Evolutionary conservation across 352 stramenopile genomes (phyloP).

Genomic region (Phytopythium mirpurense): DNA sequence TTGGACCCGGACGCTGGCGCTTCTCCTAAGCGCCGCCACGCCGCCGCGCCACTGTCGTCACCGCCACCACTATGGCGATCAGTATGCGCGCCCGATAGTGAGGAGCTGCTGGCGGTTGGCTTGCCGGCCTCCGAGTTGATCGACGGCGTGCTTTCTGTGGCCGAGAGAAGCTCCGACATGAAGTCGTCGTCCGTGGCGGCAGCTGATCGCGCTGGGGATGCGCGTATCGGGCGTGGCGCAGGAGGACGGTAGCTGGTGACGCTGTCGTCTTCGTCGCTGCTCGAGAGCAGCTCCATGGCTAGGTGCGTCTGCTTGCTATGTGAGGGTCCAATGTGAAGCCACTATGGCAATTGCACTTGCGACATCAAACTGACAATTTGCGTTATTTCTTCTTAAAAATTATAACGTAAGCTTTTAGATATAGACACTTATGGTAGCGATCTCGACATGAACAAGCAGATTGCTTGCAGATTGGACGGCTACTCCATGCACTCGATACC

Average conservation of each 20-base stretch:
- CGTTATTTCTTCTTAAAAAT: too few species aligned
- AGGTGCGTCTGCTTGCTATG: too few species aligned
- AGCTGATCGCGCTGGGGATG: background rate
- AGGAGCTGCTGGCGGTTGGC: background rate
- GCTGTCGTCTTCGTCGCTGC: conserved; percentile 46
- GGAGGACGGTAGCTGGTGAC: background rate
- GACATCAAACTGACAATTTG: background rate
- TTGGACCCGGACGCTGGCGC: conserved; percentile 15
- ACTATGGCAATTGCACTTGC: too few species aligned
- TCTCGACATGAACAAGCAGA: background rate
- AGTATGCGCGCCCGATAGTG: background rate
- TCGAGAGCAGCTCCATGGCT: conserved; percentile 69
- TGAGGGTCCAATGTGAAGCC: too few species aligned
- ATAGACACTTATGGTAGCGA: too few species aligned
- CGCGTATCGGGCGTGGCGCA: conserved; percentile 2
- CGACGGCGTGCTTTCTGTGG: background rate
- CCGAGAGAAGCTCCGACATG: background rate
- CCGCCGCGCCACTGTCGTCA: too few species aligned
- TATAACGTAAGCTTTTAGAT: too few species aligned
- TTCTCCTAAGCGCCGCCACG: background rate
- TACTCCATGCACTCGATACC: background rate
- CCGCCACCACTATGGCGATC: background rate
- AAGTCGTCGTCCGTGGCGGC: background rate
- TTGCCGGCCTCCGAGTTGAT: background rate
- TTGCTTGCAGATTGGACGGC: too few species aligned